A percentile compares a stretch with the other conserved stretches of the same genome.
Evolutionary conservation across 1,284 basidiomycete species (phyloP).

Genomic region (Fomes fomentarius): DNA sequence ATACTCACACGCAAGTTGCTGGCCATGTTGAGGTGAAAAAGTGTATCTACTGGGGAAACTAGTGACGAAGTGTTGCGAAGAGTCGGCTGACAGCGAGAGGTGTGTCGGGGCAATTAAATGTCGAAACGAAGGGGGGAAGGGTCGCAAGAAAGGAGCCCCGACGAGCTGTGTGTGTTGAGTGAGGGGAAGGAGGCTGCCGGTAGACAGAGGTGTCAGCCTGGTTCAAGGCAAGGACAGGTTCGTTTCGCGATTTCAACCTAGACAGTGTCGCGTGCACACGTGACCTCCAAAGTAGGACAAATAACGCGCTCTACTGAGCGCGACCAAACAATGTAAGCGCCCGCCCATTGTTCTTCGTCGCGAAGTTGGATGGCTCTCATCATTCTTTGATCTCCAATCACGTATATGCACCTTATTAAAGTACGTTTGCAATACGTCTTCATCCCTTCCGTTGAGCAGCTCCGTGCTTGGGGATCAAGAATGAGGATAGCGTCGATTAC

Average conservation of each 20-base stretch:
- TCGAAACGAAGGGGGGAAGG: slow-evolving; percentile 21
- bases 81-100: slow-evolving; percentile 26
- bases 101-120: slow-evolving; percentile 20
- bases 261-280: slow-evolving; percentile 27
- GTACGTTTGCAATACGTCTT: slow-evolving; percentile 11
- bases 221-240: slow-evolving; percentile 27
- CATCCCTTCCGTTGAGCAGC: slow-evolving; percentile 8
- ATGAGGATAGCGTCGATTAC: too few species aligned
- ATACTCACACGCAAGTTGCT: slow-evolving; percentile 57
- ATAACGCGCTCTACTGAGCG: slow-evolving; percentile 27
- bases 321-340: slow-evolving; percentile 14
- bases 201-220: slow-evolving; percentile 31
- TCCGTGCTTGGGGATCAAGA: too few species aligned
- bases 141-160: slow-evolving; percentile 25
- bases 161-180: slow-evolving; percentile 24
- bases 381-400: slow-evolving; percentile 26
- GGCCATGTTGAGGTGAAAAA: slow-evolving; percentile 48
- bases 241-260: slow-evolving; percentile 33
- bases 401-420: slow-evolving; percentile 11
- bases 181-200: slow-evolving; percentile 22
- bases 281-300: slow-evolving; percentile 30
- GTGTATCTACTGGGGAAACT: slow-evolving; percentile 35
- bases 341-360: slow-evolving; percentile 9
- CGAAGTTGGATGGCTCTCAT: slow-evolving; percentile 19
- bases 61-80: slow-evolving; percentile 24